Evolutionary conservation across 306 rosid species (phyloP).

Genomic region (Begonia masoniana): DNA sequence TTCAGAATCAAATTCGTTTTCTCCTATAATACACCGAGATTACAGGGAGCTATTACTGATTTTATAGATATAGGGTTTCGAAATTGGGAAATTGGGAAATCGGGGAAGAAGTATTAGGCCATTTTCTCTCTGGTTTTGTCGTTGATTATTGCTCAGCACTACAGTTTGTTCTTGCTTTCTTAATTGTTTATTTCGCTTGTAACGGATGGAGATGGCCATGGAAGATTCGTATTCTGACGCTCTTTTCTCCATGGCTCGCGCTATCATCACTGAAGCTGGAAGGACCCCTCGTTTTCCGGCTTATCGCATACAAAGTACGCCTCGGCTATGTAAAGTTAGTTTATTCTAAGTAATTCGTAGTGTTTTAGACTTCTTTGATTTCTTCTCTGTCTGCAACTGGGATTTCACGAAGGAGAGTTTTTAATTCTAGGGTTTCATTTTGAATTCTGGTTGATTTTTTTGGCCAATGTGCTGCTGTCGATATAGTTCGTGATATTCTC

Average conservation of each 20-base stretch:
- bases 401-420: constrained; percentile 15
- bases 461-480: not conserved
- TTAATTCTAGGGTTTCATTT: constrained; percentile 11
- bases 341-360: constrained; percentile 23
- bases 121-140: too few relatives aligned
- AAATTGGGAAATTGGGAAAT: too few relatives aligned
- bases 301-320: constrained; percentile 39
- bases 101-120: too few relatives aligned
- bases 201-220: constrained; percentile 63
- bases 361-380: constrained; percentile 6
- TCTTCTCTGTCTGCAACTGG: constrained; percentile 9
- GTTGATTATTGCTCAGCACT: too few relatives aligned
- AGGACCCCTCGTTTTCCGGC: constrained; percentile 46
- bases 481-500: not conserved
- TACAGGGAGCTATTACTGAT: too few relatives aligned
- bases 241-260: constrained; percentile 31
- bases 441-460: constrained; percentile 4
- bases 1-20: too few relatives aligned
- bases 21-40: too few relatives aligned
- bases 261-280: constrained; percentile 30
- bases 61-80: too few relatives aligned
- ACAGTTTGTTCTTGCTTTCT: not conserved
- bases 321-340: constrained; percentile 29
- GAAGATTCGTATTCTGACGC: constrained; percentile 36
- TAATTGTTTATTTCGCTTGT: not conserved